A percentile compares a stretch with the other conserved stretches of the same genome.
Evolutionary conservation across 2,329 filamentous ascomycete genomes (phyloP).

Genomic region (Diaporthe humulicola): DNA sequence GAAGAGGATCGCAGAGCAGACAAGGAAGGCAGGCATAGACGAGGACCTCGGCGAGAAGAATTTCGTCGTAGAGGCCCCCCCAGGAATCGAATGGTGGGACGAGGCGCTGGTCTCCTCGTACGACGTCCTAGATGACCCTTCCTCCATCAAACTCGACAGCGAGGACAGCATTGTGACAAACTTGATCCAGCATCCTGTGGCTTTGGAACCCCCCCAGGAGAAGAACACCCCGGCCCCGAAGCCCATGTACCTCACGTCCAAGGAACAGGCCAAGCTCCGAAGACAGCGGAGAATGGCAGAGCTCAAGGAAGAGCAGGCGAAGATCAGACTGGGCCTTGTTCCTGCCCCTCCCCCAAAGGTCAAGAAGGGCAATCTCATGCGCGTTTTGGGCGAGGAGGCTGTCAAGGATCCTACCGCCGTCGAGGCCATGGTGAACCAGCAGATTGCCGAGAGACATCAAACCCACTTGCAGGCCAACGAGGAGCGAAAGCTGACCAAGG

Average conservation of each 20-base stretch:
- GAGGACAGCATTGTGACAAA: slow-evolving; percentile 90
- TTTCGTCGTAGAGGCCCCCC: slow-evolving; percentile 86
- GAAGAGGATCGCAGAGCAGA: slow-evolving; percentile 87
- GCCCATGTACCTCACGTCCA: slow-evolving; percentile 90
- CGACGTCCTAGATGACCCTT: slow-evolving; percentile 73
- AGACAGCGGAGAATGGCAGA: slow-evolving; percentile 92
- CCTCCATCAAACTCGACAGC: slow-evolving; percentile 79
- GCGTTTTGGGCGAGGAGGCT: slow-evolving; percentile 88
- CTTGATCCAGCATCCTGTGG: slow-evolving; percentile 93
- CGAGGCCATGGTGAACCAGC: slow-evolving; percentile 91
- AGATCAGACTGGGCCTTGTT: slow-evolving; percentile 90
- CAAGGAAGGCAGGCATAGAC: slow-evolving; percentile 91
- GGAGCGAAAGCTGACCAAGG: slow-evolving; percentile 88
- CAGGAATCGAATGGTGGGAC: slow-evolving; percentile 97
- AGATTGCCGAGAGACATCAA: slow-evolving; percentile 88
- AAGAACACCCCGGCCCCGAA: slow-evolving; percentile 84
- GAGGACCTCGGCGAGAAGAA: slow-evolving; percentile 92
- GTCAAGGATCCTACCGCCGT: slow-evolving; percentile 98
- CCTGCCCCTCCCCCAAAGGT: slow-evolving; percentile 95
- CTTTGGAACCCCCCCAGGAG: slow-evolving; percentile 92
- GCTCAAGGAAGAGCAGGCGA: slow-evolving; percentile 95
- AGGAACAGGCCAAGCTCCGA: slow-evolving; percentile 91
- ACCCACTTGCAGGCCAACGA: slow-evolving; percentile 85
- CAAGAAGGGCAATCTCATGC: slow-evolving; percentile 98
- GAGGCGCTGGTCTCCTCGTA: slow-evolving; percentile 87